Base-by-base conservation (phyloP, 179 eudicot genomes). In the Silene vulgaris region DNA sequence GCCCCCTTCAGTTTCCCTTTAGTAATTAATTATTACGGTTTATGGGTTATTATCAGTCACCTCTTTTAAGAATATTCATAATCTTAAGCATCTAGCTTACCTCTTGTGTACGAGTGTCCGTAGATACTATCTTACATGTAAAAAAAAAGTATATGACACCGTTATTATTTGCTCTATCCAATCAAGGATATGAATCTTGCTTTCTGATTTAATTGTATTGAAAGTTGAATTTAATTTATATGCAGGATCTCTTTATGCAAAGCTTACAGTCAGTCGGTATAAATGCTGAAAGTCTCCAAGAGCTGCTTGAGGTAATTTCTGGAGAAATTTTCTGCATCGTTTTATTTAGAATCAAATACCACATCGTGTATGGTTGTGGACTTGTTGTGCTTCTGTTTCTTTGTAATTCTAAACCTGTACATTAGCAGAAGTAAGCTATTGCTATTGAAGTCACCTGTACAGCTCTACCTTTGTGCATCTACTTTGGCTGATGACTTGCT, bases 221-320 rank as follows among this genome's bases (percentile, higher is more conserved):
- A 14, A 11, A 70, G 62, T 66, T 32, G 63, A 35, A 23, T 20
- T 73, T 71, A 13, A 12, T 26, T 40, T 73, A 60, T 62, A 66
- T 80, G 77, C 90, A 95, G 97, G 97, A 92, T 80, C 87, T 89
- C 71, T 95, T 95, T 80, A 87, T 95, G 77, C 96, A 89, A 81
- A 89, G 90, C 79, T 86, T 95, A 86, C 99, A 92, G 81, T 87
- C 90, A 26, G 93, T 87, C 82, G 97, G 96, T 70, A 57, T 89
- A 50, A 80, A 80, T 77, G 81, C 89, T 62, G 97, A 90, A 87
- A 90, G 79, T 86, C 90, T 91, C 69, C 93, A 89, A 73, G 89
- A 87, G 72, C 90, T 95, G 78, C 97, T 90, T 72, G 91, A 87
- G 99, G 99, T 92, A 86, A 57, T 74, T 75, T 64, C 50, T 17